Evolutionary conservation across 805 yeast genomes (phyloP), one percentile per base, ranked within the genome.

Genomic region (Yamadazyma paraphyllophila): DNA sequence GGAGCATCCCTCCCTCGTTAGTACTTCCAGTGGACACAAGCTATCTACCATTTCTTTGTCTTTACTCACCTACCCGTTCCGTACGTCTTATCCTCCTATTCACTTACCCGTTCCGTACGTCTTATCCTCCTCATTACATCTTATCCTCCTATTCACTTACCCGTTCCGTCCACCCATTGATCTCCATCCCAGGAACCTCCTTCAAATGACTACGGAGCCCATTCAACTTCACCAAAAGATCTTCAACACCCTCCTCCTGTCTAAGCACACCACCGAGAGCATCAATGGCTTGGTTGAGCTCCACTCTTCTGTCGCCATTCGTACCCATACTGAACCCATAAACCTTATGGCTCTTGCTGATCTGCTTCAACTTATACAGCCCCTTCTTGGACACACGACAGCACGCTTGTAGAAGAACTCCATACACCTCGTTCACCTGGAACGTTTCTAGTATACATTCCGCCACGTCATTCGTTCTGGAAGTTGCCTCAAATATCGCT

Each of bases 401-500:
- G 8, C 63, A 60, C 1, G 66, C 41, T 17, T 49, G 46, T 13
- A 69, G 51, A 43, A 69, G 66, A 8, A 57, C 35, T 15, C 25
- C 14, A 39, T 67, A 73, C 2, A 65, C 50, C 13, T 49, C 39
- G 36, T 54, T 58, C 43, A 66, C 38, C 29, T 56, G 54, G 33
- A 46, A 44, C 8, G 47, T 36, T 8, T 56, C 34, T 20, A 32
- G 17, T 9, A 32, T 32, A 15, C 13, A 29, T 13, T n/a, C 36
- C 4, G 36, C 13, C 10, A 32, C 36, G 6, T 32, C 11, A 3
- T 6, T 32, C 3, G 11, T n/a, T n/a, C 13, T 32, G 36, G 10
- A 9, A 1, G 56, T 41, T 5, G 73, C 60, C 47, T 70, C 75
- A 74, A 73, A 71, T 15, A 71, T 70, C 41, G 69, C 51, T 27